phyloP scores from a whole-genome alignment of 176 grass and related monocot genomes.

The Oropetium thomaeum region DNA sequence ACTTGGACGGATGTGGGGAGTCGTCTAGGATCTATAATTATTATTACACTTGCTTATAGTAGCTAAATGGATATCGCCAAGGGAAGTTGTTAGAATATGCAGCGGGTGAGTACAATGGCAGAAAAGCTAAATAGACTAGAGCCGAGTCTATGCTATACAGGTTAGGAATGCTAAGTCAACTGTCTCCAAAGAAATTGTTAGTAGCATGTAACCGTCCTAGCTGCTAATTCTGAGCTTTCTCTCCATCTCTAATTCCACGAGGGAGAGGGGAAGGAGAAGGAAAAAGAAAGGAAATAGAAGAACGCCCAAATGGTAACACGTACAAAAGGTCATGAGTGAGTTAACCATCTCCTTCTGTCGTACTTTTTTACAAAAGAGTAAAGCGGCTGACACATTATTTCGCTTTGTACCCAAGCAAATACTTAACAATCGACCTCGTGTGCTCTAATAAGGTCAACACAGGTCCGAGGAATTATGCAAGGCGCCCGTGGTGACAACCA shows the following conservation, averaged over 20 bases:
- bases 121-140: background rate
- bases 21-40: background rate
- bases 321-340: slow-evolving; percentile 46
- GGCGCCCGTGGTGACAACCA: slow-evolving; percentile 10
- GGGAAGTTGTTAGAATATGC: background rate
- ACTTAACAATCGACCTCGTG: slow-evolving; percentile 28
- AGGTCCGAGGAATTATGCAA: slow-evolving; percentile 21
- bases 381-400: slow-evolving; percentile 51
- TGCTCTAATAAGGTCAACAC: slow-evolving; percentile 24
- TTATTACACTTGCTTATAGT: background rate
- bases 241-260: slow-evolving; percentile 3
- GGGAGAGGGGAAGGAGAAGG: background rate
- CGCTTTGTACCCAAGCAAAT: slow-evolving; percentile 71
- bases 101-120: background rate
- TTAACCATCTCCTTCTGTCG: slow-evolving; percentile 43
- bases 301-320: background rate
- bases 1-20: too few relatives aligned
- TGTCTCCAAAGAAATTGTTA: background rate
- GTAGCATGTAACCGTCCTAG: background rate
- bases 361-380: slow-evolving; percentile 43
- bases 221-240: background rate
- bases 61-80: background rate
- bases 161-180: background rate
- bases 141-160: background rate
- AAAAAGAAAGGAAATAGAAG: background rate